A percentile compares a stretch with the other conserved stretches of the same genome.
Evolutionary conservation across 805 yeast genomes (phyloP).

Genomic region (Lipomyces lipofer): DNA sequence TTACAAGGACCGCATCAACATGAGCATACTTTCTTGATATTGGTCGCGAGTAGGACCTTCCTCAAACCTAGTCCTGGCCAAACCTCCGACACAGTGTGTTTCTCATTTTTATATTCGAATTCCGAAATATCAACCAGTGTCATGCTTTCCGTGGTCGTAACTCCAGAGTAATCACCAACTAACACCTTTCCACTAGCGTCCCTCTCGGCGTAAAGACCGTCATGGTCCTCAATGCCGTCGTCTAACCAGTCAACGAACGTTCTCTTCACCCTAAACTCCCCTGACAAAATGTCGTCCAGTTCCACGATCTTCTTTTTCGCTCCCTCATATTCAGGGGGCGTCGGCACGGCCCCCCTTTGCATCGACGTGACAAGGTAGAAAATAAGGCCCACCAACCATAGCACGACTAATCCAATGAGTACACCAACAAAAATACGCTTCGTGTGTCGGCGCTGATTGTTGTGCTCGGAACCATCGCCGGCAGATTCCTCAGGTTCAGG

Average conservation of each 20-base stretch:
- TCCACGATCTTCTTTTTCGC: conserved; percentile 8
- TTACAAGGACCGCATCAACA: not conserved
- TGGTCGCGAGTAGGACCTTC: conserved; percentile 58
- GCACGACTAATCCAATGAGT: conserved; percentile 9
- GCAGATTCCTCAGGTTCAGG: not conserved
- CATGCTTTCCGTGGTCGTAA: conserved; percentile 12
- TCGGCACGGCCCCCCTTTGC: conserved; percentile 7
- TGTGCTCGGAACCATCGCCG: conserved; percentile 1
- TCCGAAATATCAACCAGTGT: conserved; percentile 15
- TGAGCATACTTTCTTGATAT: conserved; percentile 38
- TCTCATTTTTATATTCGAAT: conserved; percentile 14
- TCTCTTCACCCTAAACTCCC: conserved; percentile 20
- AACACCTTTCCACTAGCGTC: conserved; percentile 17
- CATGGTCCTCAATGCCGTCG: conserved; percentile 30
- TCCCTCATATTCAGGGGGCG: conserved; percentile 1
- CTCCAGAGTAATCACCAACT: conserved; percentile 29
- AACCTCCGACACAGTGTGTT: conserved; percentile 9
- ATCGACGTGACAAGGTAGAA: conserved; percentile 18
- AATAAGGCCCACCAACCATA: conserved; percentile 25
- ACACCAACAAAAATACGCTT: conserved; percentile 24
- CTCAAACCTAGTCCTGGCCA: conserved; percentile 28
- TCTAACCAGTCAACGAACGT: conserved; percentile 25
- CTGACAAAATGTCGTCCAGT: conserved; percentile 17
- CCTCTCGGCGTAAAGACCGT: conserved; percentile 27
- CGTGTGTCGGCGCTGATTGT: conserved; percentile 6